A percentile compares a stretch with the other conserved stretches of the same genome.
Evolutionary conservation across 805 yeast genomes (phyloP).

Genomic region (Sungouiella blattae): DNA sequence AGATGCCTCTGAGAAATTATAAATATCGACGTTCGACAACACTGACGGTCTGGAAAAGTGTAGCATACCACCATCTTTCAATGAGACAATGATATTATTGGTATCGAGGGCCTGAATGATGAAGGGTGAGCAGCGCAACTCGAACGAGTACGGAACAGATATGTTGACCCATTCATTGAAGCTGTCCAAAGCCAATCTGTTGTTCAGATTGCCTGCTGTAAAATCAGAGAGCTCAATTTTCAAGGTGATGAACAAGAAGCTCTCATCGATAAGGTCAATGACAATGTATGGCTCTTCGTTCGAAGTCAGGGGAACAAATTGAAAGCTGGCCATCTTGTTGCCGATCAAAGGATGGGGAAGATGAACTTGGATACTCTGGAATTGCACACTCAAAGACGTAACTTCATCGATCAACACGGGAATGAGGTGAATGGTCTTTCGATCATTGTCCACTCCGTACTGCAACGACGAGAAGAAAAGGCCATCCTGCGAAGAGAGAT

Average conservation of each 20-base stretch:
- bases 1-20: slow-evolving; percentile 50
- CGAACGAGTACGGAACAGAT: slow-evolving; percentile 61
- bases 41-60: slow-evolving; percentile 45
- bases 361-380: slow-evolving; percentile 31
- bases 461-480: slow-evolving; percentile 12
- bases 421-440: slow-evolving; percentile 29
- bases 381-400: slow-evolving; percentile 28
- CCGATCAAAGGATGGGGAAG: slow-evolving; percentile 20
- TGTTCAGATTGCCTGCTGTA: slow-evolving; percentile 12
- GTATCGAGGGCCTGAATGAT: slow-evolving; percentile 45
- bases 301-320: slow-evolving; percentile 10
- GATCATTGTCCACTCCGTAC: slow-evolving; percentile 29
- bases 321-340: slow-evolving; percentile 10
- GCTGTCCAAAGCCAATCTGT: slow-evolving; percentile 23
- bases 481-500: slow-evolving; percentile 12
- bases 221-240: slow-evolving; percentile 44
- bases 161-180: slow-evolving; percentile 62
- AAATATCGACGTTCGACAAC: slow-evolving; percentile 34
- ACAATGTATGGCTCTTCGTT: slow-evolving; percentile 32
- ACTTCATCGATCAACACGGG: slow-evolving; percentile 35
- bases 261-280: slow-evolving; percentile 53
- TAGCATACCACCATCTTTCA: slow-evolving; percentile 76
- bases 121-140: slow-evolving; percentile 46
- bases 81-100: slow-evolving; percentile 49
- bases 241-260: slow-evolving; percentile 51